Conservation (phyloP, 2,329 filamentous ascomycete species). For the Fusarium scirpi region DNA sequence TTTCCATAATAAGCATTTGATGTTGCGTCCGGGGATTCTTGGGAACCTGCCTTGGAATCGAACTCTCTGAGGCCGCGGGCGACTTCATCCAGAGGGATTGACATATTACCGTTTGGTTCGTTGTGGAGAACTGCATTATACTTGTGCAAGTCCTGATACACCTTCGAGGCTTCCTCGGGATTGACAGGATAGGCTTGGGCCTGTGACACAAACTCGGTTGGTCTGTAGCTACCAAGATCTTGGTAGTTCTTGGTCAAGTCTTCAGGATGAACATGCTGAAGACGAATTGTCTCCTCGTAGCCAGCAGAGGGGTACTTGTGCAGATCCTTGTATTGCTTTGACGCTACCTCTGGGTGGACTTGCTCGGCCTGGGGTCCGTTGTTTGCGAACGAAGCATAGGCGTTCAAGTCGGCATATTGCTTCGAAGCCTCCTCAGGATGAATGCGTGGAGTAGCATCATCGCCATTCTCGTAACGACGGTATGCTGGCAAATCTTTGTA, state of each 20-base stretch:
- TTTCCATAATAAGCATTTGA: constrained; percentile 44
- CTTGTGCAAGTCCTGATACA: constrained; percentile 56
- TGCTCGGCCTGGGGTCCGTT: constrained; percentile 37
- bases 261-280: constrained; percentile 52
- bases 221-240: constrained; percentile 58
- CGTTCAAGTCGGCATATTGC: constrained; percentile 52
- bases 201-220: constrained; percentile 47
- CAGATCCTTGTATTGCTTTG: constrained; percentile 53
- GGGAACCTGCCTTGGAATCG: constrained; percentile 51
- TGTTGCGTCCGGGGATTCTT: constrained; percentile 41
- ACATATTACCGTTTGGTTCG: constrained; percentile 51
- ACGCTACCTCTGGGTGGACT: constrained; percentile 49
- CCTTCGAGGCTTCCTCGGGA: constrained; percentile 53
- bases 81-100: constrained; percentile 49
- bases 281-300: constrained; percentile 46
- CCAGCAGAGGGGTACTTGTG: constrained; percentile 49
- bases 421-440: constrained; percentile 54
- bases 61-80: constrained; percentile 54
- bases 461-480: constrained; percentile 47
- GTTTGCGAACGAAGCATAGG: constrained; percentile 50
- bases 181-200: constrained; percentile 46
- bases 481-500: constrained; percentile 49
- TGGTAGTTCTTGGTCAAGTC: constrained; percentile 55
- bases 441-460: constrained; percentile 36
- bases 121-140: constrained; percentile 55